A percentile compares a stretch with the other conserved stretches of the same genome.
phyloP scores from a whole-genome alignment of 345 rosid species.

The Cardamine occulta region DNA sequence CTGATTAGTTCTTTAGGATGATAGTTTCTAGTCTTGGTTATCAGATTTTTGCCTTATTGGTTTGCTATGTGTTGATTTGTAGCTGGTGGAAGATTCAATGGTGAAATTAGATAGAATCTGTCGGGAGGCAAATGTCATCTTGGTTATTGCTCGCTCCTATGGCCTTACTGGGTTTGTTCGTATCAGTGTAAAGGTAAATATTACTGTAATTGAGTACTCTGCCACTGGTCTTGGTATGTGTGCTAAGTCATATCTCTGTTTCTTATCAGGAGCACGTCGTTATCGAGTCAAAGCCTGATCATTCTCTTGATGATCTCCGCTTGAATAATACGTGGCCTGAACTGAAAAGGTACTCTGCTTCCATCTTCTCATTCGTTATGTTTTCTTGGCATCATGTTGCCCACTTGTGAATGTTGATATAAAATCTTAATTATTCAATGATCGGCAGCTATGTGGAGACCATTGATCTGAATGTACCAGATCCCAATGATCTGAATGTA shows the following conservation, averaged over 20 bases:
- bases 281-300: slow-evolving; percentile 94
- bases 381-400: neutral
- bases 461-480: too few relatives aligned
- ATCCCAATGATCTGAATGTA: slow-evolving; percentile 68
- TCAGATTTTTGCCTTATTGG: slow-evolving; percentile 8
- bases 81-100: slow-evolving; percentile 88
- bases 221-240: too few relatives aligned
- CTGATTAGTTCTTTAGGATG: neutral
- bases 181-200: slow-evolving; percentile 76
- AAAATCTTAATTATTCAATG: too few relatives aligned
- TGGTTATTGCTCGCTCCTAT: slow-evolving; percentile 92
- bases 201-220: neutral
- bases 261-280: slow-evolving; percentile 74
- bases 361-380: slow-evolving; percentile 11
- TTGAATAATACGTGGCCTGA: slow-evolving; percentile 97
- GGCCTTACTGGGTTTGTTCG: slow-evolving; percentile 93
- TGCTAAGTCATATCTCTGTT: slow-evolving; percentile 18
- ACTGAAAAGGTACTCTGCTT: slow-evolving; percentile 59
- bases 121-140: slow-evolving; percentile 80
- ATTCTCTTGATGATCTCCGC: slow-evolving; percentile 92
- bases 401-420: too few relatives aligned
- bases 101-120: slow-evolving; percentile 84
- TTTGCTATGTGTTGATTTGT: slow-evolving; percentile 42
- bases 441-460: slow-evolving; percentile 68
- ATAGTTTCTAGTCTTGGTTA: too few relatives aligned